phyloP scores from a whole-genome alignment of 1,284 basidiomycete species.

The Sporisorium graminicola region DNA sequence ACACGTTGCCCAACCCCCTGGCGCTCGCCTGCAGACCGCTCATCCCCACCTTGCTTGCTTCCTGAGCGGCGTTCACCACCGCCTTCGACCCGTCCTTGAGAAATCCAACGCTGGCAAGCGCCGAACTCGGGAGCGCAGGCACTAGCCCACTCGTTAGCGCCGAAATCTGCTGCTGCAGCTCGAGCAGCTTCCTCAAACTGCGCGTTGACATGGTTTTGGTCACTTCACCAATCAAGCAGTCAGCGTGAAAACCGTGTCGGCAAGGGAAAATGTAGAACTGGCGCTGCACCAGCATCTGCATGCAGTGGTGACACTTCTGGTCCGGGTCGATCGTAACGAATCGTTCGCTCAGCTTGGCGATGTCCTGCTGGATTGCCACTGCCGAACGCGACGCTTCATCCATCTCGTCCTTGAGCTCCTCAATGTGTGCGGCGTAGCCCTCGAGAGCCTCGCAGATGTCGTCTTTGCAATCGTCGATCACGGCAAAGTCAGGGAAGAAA shows the following conservation, averaged over 20 bases:
- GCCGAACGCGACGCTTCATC: conserved; percentile 91
- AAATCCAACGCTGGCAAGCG: conserved; percentile 36
- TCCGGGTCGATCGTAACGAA: conserved; percentile 91
- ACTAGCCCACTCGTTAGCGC: conserved; percentile 42
- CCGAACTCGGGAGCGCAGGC: conserved; percentile 40
- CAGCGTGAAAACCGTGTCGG: conserved; percentile 80
- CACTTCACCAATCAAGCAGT: conserved; percentile 67
- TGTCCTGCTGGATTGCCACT: conserved; percentile 92
- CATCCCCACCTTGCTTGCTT: conserved; percentile 33
- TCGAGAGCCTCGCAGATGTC: conserved; percentile 97
- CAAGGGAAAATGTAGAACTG: conserved; percentile 99
- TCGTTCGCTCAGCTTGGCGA: conserved; percentile 84
- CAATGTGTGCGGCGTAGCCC: conserved; percentile 91
- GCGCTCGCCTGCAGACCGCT: conserved; percentile 37
- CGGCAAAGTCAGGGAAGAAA: conserved; percentile 99
- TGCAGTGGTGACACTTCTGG: conserved; percentile 88
- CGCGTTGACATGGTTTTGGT: conserved; percentile 61
- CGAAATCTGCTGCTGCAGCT: conserved; percentile 59
- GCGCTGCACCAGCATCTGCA: conserved; percentile 80
- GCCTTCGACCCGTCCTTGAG: conserved; percentile 42
- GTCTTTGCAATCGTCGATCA: conserved; percentile 99
- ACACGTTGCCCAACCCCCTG: conserved; percentile 39
- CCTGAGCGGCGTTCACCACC: conserved; percentile 31
- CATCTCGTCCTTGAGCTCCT: conserved; percentile 92
- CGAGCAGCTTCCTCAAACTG: conserved; percentile 61